Evolutionary conservation across 768 basidiomycete species (phyloP).

Genomic region (Lentinus tigrinus): DNA sequence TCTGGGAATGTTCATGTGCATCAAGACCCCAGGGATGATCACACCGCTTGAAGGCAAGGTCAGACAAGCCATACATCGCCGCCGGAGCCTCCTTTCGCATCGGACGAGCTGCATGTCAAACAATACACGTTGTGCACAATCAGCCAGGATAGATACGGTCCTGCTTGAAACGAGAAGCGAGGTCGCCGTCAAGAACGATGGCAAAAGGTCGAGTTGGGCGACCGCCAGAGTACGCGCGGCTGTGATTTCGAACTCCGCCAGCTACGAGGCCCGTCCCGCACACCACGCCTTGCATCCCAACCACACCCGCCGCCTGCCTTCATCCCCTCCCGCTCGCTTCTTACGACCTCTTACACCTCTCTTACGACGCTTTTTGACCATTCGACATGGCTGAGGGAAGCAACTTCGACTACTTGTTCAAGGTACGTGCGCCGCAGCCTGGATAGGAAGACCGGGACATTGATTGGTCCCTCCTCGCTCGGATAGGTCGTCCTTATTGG

Average conservation of each 20-base stretch:
- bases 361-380: slow-evolving; percentile 18
- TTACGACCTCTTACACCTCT: slow-evolving; percentile 15
- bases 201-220: background rate
- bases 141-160: no score
- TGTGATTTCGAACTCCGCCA: slow-evolving; percentile 32
- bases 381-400: slow-evolving; percentile 80
- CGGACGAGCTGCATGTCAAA: no score
- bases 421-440: slow-evolving; percentile 50
- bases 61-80: background rate
- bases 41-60: background rate
- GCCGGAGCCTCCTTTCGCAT: no score
- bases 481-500: slow-evolving; percentile 94
- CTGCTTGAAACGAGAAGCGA: background rate
- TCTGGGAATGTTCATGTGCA: background rate
- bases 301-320: slow-evolving; percentile 9
- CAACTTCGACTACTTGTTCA: slow-evolving; percentile 99
- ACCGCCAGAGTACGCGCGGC: background rate
- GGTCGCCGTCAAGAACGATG: background rate
- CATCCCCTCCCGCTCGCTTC: background rate
- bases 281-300: slow-evolving; percentile 13
- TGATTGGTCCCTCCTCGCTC: slow-evolving; percentile 9
- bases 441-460: background rate
- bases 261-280: slow-evolving; percentile 7
- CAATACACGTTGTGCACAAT: no score
- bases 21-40: slow-evolving; percentile 9